phyloP scores from a whole-genome alignment of 23 red algal species.

The Gracilaria gracilis region DNA sequence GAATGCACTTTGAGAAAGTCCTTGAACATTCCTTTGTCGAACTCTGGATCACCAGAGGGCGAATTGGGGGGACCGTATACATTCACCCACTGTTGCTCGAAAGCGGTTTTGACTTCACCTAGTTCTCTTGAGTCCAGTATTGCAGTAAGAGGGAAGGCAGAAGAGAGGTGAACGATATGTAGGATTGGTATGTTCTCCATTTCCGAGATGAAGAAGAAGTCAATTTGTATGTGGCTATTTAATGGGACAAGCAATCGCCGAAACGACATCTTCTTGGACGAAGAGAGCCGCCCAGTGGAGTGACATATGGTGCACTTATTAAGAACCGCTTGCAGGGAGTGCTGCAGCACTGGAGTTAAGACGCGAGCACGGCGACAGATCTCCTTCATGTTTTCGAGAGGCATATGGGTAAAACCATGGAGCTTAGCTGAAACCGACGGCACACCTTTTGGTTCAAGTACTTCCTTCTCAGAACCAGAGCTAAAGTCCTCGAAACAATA shows the following conservation, averaged over 20 bases:
- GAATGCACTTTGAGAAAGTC: neutral
- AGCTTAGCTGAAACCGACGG: constrained; percentile 9
- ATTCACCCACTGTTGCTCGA: constrained; percentile 43
- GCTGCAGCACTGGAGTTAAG: constrained; percentile 11
- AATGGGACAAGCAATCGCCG: constrained; percentile 22
- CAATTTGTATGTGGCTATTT: constrained; percentile 46
- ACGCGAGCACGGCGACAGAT: constrained; percentile 29
- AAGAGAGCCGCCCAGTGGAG: neutral
- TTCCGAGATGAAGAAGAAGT: constrained; percentile 28
- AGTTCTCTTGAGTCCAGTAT: constrained; percentile 8
- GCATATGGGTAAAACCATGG: constrained; percentile 29
- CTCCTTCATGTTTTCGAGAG: constrained; percentile 24
- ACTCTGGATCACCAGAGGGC: constrained; percentile 46
- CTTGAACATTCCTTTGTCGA: constrained; percentile 13
- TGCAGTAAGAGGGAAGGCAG: constrained; percentile 23
- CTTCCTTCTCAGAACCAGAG: neutral
- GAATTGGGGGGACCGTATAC: neutral
- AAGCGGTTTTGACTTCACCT: neutral
- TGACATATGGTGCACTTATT: constrained; percentile 11
- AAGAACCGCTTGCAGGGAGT: neutral
- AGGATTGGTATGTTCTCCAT: constrained; percentile 42
- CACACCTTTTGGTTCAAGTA: neutral
- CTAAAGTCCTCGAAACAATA: neutral
- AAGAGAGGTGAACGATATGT: constrained; percentile 21
- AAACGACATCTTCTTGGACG: constrained; percentile 19